Conservation (phyloP, 805 yeast species). For the Pichia membranifaciens region DNA sequence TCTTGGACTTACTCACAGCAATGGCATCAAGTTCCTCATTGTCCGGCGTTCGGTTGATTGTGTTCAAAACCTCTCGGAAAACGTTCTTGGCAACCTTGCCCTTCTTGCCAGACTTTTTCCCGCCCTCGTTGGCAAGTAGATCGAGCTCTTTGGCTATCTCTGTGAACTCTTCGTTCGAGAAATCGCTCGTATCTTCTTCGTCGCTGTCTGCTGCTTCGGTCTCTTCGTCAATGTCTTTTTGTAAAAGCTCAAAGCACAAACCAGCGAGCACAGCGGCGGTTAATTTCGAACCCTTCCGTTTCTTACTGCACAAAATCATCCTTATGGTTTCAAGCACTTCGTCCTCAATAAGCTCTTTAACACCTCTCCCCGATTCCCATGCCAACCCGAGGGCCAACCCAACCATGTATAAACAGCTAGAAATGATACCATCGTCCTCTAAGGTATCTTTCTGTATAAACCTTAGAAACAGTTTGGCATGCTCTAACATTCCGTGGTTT, state of each 20-base stretch:
- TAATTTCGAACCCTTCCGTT: slow-evolving; percentile 15
- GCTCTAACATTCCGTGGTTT: slow-evolving; percentile 44
- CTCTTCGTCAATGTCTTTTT: slow-evolving; percentile 33
- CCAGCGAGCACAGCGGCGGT: slow-evolving; percentile 55
- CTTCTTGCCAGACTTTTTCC: slow-evolving; percentile 54
- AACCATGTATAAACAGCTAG: slow-evolving; percentile 42
- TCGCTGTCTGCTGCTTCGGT: slow-evolving; percentile 34
- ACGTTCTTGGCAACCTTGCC: slow-evolving; percentile 57
- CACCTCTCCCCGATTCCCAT: slow-evolving; percentile 31
- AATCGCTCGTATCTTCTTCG: slow-evolving; percentile 33
- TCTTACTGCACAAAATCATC: slow-evolving; percentile 22
- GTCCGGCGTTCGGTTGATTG: slow-evolving; percentile 31
- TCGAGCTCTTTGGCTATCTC: slow-evolving; percentile 34
- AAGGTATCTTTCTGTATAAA: slow-evolving; percentile 33
- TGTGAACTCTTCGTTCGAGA: slow-evolving; percentile 1
- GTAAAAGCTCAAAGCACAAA: slow-evolving; percentile 48
- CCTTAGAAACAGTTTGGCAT: slow-evolving; percentile 38
- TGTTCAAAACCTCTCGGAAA: slow-evolving; percentile 50
- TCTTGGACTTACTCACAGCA: slow-evolving; percentile 39
- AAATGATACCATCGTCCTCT: slow-evolving; percentile 37
- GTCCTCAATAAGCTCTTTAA: slow-evolving; percentile 22
- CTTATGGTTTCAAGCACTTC: slow-evolving; percentile 19
- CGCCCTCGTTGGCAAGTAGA: slow-evolving; percentile 43
- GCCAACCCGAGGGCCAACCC: slow-evolving; percentile 41
- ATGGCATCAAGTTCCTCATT: slow-evolving; percentile 20